Conservation (phyloP, 148 eudicot species). For the Suaeda aralocaspica region DNA sequence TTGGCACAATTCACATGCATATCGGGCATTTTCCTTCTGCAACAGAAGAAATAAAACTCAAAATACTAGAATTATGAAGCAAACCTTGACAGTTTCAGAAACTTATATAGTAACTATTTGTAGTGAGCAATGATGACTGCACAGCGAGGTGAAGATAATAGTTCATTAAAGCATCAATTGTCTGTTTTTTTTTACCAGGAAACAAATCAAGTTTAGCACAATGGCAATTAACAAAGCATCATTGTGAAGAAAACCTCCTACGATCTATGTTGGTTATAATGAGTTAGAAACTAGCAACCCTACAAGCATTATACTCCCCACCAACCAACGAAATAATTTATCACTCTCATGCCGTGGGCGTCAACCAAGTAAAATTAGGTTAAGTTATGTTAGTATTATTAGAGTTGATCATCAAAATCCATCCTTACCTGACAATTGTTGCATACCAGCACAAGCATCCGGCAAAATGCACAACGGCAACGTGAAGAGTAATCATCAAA, state of each 20-base stretch:
- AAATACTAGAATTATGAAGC: background rate
- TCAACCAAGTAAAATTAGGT: background rate
- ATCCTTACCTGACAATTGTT: constrained; percentile 59
- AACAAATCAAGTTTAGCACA: no score
- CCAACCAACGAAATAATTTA: background rate
- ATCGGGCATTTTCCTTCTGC: constrained; percentile 49
- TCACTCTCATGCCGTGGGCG: background rate
- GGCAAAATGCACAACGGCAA: constrained; percentile 73
- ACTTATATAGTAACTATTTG: no score
- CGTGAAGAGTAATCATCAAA: constrained; percentile 92
- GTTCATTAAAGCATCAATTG: no score
- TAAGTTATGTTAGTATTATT: no score
- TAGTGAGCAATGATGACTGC: no score
- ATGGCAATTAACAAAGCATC: no score
- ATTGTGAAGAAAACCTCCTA: no score
- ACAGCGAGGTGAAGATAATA: no score
- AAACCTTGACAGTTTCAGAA: background rate
- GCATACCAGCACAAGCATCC: constrained; percentile 96
- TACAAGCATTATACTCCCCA: background rate
- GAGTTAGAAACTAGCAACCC: background rate
- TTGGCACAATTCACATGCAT: constrained; percentile 81
- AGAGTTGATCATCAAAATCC: background rate
- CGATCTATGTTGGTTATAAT: no score
- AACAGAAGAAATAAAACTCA: constrained; percentile 3
- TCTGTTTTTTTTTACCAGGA: no score